phyloP scores from a whole-genome alignment of 202 grass and related monocot genomes.

The Panicum hallii region DNA sequence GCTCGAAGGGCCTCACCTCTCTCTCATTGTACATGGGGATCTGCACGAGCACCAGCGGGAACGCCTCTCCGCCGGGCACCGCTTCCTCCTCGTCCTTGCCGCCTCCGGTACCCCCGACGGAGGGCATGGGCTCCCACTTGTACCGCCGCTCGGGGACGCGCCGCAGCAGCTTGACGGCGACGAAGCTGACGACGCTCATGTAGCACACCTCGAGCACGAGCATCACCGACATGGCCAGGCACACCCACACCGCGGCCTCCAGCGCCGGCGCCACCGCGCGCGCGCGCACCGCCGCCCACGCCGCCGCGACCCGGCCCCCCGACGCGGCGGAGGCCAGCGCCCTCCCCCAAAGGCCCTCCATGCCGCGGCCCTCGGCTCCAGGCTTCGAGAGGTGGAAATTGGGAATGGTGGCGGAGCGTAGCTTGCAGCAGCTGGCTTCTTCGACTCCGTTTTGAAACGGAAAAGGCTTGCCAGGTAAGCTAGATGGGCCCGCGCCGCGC shows the following conservation, averaged over 20 bases:
- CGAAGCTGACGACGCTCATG: conserved; percentile 72
- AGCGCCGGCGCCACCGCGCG: conserved; percentile 60
- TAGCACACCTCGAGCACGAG: conserved; percentile 69
- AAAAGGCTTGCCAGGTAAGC: not conserved
- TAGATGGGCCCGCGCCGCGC: not conserved
- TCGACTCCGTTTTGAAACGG: conserved; percentile 9
- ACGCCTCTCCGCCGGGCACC: conserved; percentile 22
- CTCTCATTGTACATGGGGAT: conserved; percentile 93
- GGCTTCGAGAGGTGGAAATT: not conserved
- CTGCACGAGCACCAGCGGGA: conserved; percentile 85
- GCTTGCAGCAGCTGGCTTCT: conserved; percentile 35
- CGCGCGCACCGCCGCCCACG: conserved; percentile 47
- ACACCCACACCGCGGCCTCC: conserved; percentile 50
- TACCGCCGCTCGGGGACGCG: conserved; percentile 58
- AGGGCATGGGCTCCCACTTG: conserved; percentile 67
- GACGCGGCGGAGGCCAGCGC: not conserved
- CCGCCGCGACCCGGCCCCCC: conserved; percentile 23
- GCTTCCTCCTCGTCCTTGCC: conserved; percentile 17
- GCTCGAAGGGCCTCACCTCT: conserved; percentile 53
- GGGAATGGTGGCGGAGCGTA: not conserved
- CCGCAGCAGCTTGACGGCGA: conserved; percentile 62
- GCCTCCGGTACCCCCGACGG: not conserved
- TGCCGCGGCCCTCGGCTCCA: not conserved
- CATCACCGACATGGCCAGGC: conserved; percentile 80
- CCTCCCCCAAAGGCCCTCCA: conserved; percentile 31